phyloP scores from a whole-genome alignment of 1,284 basidiomycete species.

The Erythrobasidium hasegawianum region DNA sequence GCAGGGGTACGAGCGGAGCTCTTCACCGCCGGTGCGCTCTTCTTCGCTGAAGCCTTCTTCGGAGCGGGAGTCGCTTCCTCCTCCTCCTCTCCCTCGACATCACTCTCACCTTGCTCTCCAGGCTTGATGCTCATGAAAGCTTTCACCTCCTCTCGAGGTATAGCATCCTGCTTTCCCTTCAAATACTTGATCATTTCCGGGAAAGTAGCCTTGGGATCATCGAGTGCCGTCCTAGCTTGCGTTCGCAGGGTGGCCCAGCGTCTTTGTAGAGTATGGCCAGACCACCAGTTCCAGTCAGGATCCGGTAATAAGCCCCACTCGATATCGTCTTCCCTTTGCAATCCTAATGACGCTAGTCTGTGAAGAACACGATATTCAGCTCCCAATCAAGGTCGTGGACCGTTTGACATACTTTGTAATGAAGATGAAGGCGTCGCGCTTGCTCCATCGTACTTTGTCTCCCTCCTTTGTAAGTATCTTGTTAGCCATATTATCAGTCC shows the following conservation, averaged over 20 bases:
- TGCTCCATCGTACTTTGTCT: conserved; percentile 64
- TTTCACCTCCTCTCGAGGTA: conserved; percentile 22
- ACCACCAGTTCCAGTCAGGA: conserved; percentile 34
- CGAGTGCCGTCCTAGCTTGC: background rate
- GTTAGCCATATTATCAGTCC: conserved; percentile 52
- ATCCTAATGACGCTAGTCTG: conserved; percentile 35
- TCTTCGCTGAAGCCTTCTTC: conserved; percentile 19
- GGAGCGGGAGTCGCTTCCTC: background rate
- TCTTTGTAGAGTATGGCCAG: conserved; percentile 37
- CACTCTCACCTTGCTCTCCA: background rate
- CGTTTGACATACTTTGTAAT: conserved; percentile 71
- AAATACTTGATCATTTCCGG: conserved; percentile 19
- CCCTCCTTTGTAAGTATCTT: conserved; percentile 67
- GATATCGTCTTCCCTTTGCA: conserved; percentile 36
- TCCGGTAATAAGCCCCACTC: conserved; percentile 35
- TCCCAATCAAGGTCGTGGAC: too few relatives aligned
- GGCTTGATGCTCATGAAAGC: conserved; percentile 25
- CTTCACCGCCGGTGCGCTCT: background rate
- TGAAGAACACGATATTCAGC: too few relatives aligned
- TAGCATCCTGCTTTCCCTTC: conserved; percentile 25
- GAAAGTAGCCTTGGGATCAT: conserved; percentile 12
- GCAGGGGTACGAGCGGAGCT: too few relatives aligned
- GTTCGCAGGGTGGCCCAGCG: conserved; percentile 33
- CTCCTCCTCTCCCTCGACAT: background rate
- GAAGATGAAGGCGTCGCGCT: conserved; percentile 68